Percentiles rank a stretch among this genome's conserved stretches.
Evolutionary conservation across 345 rosid genomes (phyloP).

Genomic region (Ceriops decandra): DNA sequence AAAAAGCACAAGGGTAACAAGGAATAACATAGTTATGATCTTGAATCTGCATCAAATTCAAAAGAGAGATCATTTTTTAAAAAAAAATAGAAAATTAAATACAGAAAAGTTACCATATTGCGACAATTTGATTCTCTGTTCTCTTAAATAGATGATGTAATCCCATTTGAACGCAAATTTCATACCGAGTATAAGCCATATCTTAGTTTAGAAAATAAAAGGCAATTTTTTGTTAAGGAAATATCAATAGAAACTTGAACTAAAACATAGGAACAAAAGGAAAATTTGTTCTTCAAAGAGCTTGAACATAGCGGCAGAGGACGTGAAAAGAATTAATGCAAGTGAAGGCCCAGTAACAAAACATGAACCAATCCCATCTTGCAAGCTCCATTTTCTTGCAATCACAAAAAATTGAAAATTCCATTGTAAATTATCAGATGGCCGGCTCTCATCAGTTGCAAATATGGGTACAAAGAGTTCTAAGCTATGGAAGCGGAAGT

Average conservation of each 20-base stretch:
- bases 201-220: too few relatives aligned
- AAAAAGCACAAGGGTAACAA: too few relatives aligned
- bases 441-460: too few relatives aligned
- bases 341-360: background rate
- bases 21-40: too few relatives aligned
- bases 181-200: background rate
- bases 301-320: background rate
- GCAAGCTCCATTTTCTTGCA: background rate
- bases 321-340: background rate
- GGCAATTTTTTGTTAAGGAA: background rate
- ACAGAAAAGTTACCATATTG: background rate
- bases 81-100: background rate
- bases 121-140: background rate
- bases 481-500: too few relatives aligned
- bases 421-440: too few relatives aligned
- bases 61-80: background rate
- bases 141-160: background rate
- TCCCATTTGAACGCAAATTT: background rate
- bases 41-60: too few relatives aligned
- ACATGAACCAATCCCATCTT: constrained; percentile 5
- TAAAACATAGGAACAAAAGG: background rate
- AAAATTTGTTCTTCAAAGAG: background rate
- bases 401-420: background rate
- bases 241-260: too few relatives aligned
- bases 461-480: too few relatives aligned